Conservation (phyloP, 2,329 filamentous ascomycete species). For the Trichoderma simmonsii region DNA sequence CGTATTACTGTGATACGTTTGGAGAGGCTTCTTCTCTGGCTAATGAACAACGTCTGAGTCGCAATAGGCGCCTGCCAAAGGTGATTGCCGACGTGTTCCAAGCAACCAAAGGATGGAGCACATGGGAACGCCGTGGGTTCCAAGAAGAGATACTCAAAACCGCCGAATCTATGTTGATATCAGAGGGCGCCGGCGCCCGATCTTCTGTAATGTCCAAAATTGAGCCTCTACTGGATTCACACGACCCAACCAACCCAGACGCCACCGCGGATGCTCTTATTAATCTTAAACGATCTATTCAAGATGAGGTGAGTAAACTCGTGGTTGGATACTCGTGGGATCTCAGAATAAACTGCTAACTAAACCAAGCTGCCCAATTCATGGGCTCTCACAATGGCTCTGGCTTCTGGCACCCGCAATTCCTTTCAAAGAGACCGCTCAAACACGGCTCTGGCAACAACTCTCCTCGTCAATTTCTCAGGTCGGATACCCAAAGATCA, state of each 20-base stretch:
- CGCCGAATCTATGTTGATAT: slow-evolving; percentile 23
- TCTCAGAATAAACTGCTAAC: neutral
- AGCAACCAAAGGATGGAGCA: slow-evolving; percentile 23
- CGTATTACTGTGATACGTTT: slow-evolving; percentile 27
- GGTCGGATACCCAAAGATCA: slow-evolving; percentile 27
- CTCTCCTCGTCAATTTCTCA: slow-evolving; percentile 26
- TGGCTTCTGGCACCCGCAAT: slow-evolving; percentile 21
- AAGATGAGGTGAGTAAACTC: slow-evolving; percentile 24
- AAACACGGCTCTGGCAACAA: slow-evolving; percentile 27
- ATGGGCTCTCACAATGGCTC: slow-evolving; percentile 28
- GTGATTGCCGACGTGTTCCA: slow-evolving; percentile 25
- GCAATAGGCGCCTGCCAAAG: slow-evolving; percentile 27
- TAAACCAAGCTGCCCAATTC: slow-evolving; percentile 25
- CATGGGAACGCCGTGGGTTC: slow-evolving; percentile 28
- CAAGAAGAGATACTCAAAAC: slow-evolving; percentile 29
- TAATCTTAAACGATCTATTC: slow-evolving; percentile 24
- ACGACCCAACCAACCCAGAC: slow-evolving; percentile 14
- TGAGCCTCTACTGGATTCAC: slow-evolving; percentile 21
- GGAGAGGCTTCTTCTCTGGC: slow-evolving; percentile 23
- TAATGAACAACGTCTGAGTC: slow-evolving; percentile 28
- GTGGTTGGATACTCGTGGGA: no score
- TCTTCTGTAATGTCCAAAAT: slow-evolving; percentile 20
- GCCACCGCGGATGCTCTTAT: slow-evolving; percentile 19
- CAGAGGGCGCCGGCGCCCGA: slow-evolving; percentile 18
- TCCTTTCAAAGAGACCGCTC: slow-evolving; percentile 26